Percentiles rank a stretch among this genome's conserved stretches.
These are phyloP conservation scores for Saccharomyces hybrid DNA, from an alignment of 1,139 yeast genomes.

Conservation along the genomic window DNA sequence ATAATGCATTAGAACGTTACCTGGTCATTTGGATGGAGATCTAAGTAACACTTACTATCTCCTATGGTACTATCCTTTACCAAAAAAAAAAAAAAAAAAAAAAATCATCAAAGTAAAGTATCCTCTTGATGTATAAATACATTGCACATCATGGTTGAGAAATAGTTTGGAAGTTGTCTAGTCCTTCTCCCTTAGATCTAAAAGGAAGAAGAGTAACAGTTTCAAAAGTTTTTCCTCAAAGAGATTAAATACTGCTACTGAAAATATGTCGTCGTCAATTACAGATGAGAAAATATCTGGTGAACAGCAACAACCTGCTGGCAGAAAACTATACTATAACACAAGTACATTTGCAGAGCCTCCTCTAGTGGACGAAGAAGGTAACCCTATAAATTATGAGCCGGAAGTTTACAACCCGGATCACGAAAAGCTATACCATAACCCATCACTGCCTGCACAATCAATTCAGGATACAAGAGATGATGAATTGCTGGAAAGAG, in stretches of 20 bases:
- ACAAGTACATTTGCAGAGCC: slow-evolving; percentile 1
- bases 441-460: slow-evolving; percentile 10
- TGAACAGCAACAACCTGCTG: neutral
- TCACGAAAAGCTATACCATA: slow-evolving; percentile 6
- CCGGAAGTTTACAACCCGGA: slow-evolving; percentile 3
- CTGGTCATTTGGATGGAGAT: neutral
- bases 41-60: neutral
- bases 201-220: neutral
- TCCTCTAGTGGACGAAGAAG: slow-evolving; percentile 4
- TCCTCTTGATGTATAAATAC: neutral
- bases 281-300: neutral
- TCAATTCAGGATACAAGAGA: slow-evolving; percentile 7
- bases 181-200: neutral
- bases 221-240: neutral
- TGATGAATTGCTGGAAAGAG: slow-evolving; percentile 8
- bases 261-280: neutral
- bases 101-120: neutral
- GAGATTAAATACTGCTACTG: neutral
- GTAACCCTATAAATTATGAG: slow-evolving; percentile 2
- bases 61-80: neutral
- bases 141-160: neutral
- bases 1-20: neutral
- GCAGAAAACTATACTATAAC: slow-evolving; percentile 3
- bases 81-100: neutral
- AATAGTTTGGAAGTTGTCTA: neutral